Percentiles rank a stretch among this genome's conserved stretches.
Conservation (phyloP, 768 basidiomycete genomes). For the Lactarius deliciosus region DNA sequence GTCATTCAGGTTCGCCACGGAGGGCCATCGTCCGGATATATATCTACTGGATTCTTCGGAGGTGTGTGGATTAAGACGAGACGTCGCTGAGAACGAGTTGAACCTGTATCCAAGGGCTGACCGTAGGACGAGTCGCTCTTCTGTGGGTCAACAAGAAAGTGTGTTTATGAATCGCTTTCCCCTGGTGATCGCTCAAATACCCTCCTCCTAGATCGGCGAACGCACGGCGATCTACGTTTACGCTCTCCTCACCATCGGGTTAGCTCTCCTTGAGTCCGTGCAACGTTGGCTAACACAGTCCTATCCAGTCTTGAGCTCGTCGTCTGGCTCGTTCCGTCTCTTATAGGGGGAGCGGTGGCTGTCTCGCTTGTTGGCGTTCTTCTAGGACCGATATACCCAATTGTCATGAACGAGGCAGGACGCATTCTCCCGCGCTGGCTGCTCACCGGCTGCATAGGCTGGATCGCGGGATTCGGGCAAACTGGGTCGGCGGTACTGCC, state of each 20-base stretch:
- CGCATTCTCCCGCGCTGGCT: conserved; percentile 47
- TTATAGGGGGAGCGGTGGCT: conserved; percentile 54
- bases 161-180: not conserved
- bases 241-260: conserved; percentile 40
- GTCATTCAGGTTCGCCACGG: conserved; percentile 47
- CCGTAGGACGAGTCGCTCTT: conserved; percentile 51
- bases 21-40: conserved; percentile 49
- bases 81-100: not conserved
- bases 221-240: conserved; percentile 41
- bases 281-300: not conserved
- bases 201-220: conserved; percentile 38
- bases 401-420: conserved; percentile 43
- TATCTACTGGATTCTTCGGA: conserved; percentile 51
- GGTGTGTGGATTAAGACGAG: conserved; percentile 30
- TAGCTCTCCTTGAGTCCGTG: conserved; percentile 19
- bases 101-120: conserved; percentile 39
- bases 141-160: conserved; percentile 51
- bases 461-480: conserved; percentile 53
- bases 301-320: conserved; percentile 48
- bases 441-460: conserved; percentile 45
- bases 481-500: conserved; percentile 52
- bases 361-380: conserved; percentile 55
- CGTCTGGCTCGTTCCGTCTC: conserved; percentile 56
- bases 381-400: conserved; percentile 49
- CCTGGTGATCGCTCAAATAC: not conserved